Evolutionary conservation across 768 basidiomycete species (phyloP), one percentile per base, ranked within the genome.

Genomic region (Calocera cornea): DNA sequence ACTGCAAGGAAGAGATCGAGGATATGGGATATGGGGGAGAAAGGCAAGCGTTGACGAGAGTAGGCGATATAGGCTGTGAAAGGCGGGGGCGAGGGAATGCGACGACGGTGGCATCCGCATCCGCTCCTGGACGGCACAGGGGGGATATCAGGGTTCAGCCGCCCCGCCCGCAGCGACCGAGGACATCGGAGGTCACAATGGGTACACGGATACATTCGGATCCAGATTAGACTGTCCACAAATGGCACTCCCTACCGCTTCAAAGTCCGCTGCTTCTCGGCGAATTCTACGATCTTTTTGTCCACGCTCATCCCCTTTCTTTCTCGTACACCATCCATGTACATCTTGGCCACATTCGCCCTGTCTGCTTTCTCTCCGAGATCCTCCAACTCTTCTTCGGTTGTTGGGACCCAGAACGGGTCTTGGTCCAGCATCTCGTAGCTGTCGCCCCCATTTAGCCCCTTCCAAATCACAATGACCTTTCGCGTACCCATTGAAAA

Each of bases 391-490:
- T 98, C 95, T 74, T 97, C 95, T 72, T 94, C 91, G 0, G 95
- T 97, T 19, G 92, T 94, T 0, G 95, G 95, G 1, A 97, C 93
- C 95, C 95, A 97, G 79, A 94, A 97, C 5, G 95, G 95, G 79
- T 97, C 92, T 71, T 87, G 85, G 76, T 95, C 92, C 27, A 97
- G 82, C 72, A 95, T 82, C 76, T 98, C 95, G 76, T 94, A 99
- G 41, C 92, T 92, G 70, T 66, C 68, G 38, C 65, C 41, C 41
- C 65, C 54, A 50, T 67, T 75, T 66, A 77, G 70, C 66, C 41
- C 66, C n/a, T 29, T 16, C 34, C 36, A 65, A 49, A 38, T 64
- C n/a, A 54, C n/a, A 29, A 68, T 49, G 36, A 41, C 10, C 27
- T 64, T 22, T 1, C 38, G 38, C 44, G 69, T 76, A 91, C 87